Evolutionary conservation across 768 basidiomycete genomes (phyloP), one percentile per base, ranked within the genome.

Genomic region (Mycena leptocephala): DNA sequence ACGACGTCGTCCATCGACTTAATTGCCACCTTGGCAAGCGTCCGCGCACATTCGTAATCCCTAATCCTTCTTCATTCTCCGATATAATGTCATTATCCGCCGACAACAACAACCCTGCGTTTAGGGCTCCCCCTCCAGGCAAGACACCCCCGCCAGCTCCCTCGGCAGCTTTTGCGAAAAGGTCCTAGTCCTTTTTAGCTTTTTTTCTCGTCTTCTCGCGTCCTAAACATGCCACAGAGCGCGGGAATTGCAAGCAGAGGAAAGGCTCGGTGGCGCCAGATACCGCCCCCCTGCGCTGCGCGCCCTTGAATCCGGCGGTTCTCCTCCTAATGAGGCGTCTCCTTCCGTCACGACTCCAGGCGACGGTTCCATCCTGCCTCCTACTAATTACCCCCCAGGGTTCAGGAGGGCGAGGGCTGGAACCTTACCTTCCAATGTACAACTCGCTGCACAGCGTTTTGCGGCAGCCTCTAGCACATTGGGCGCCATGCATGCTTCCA

Each of bases 351-450:
- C 89, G 80, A 90, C 92, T 59, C 88, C 91, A 69, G 89, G 87
- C 81, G 93, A 95, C 85, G 86, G 86, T 80, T 84, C 89, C 78
- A 83, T 88, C 75, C 81, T 93, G 82, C 92, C 95, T 80, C 89
- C 93, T 78, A 92, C 93, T 83, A 95, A 92, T 86, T 95, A 92
- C 84, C 95, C 95, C 75, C 89, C 95, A 70, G 95, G 96, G 76
- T 98, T 97, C 84, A 93, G 96, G 87, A 93, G 97, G 89, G 96
- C 97, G 82, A 93, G 97, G 93, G 98, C 97, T 79, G 98, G 97
- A 72, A 99, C 97, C 89, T 92, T 99, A 82, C 97, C 97, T 86
- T 98, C 97, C 79, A 97, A 97, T 84, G 94, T 98, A 67, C 94
- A 95, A 82, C 93, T 96, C 80, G 95, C 94, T 73, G 93, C 96